These are phyloP conservation scores for Aspergillus brunneoviolaceus DNA, from an alignment of 2,329 filamentous ascomycete genomes.

Conservation along the genomic window DNA sequence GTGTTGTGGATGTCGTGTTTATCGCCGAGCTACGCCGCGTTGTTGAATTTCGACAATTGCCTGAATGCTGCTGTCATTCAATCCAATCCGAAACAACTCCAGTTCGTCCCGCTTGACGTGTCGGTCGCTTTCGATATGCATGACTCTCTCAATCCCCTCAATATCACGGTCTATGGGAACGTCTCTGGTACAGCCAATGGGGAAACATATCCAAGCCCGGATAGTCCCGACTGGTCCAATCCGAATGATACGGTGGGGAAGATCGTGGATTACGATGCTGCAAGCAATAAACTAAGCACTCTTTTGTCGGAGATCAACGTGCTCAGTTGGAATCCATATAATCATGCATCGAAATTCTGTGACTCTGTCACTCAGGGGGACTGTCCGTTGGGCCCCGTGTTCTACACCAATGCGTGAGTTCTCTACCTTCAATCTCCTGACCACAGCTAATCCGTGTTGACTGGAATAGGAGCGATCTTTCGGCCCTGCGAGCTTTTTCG, in stretches of 20 bases:
- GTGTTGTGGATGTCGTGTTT: conserved; percentile 23
- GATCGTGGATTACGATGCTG: conserved; percentile 65
- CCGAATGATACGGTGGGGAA: conserved; percentile 67
- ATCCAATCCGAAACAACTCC: conserved; percentile 62
- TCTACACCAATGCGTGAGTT: conserved; percentile 56
- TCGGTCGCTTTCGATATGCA: conserved; percentile 70
- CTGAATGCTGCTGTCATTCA: conserved; percentile 60
- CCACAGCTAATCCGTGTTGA: neutral
- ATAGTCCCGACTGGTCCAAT: conserved; percentile 63
- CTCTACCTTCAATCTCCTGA: neutral
- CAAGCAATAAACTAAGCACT: conserved; percentile 66
- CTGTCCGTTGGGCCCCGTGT: conserved; percentile 76
- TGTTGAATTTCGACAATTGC: conserved; percentile 82
- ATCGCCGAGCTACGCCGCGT: conserved; percentile 61
- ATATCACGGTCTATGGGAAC: conserved; percentile 84
- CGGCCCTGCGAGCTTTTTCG: conserved; percentile 67
- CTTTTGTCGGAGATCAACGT: conserved; percentile 70
- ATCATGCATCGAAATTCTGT: conserved; percentile 65
- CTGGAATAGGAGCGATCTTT: conserved; percentile 45
- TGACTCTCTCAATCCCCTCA: conserved; percentile 63
- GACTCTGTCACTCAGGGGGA: conserved; percentile 55
- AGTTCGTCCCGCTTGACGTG: conserved; percentile 75
- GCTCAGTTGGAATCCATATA: conserved; percentile 72
- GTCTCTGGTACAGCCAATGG: conserved; percentile 68
- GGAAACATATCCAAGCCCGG: conserved; percentile 57